Evolutionary conservation across 2,329 filamentous ascomycete species (phyloP).

Genomic region (Pseudogymnoascus sp.): DNA sequence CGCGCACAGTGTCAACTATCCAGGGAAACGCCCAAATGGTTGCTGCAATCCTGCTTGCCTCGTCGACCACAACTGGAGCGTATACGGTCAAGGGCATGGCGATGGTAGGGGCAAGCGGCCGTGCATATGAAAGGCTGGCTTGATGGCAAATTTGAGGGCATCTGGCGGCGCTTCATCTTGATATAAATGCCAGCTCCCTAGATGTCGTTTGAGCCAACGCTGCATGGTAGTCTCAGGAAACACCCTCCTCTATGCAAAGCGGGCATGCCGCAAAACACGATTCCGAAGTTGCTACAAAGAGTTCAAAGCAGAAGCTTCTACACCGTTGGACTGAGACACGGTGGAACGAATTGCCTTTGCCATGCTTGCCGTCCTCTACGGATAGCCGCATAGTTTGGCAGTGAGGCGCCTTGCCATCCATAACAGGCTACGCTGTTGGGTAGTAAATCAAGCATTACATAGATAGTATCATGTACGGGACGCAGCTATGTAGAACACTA

Average conservation of each 20-base stretch:
- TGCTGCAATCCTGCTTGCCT: slow-evolving; percentile 13
- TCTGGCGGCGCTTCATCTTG: background rate
- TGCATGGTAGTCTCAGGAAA: background rate
- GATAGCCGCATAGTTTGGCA: background rate
- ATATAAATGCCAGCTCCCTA: background rate
- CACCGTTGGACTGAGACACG: background rate
- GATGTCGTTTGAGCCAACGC: background rate
- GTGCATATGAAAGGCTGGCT: background rate
- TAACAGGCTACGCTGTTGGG: background rate
- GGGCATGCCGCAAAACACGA: background rate
- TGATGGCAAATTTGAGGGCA: background rate
- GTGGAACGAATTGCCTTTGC: background rate
- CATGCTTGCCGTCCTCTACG: background rate
- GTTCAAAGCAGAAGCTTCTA: background rate
- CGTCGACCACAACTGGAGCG: slow-evolving; percentile 9
- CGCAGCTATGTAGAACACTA: background rate
- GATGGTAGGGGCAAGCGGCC: background rate
- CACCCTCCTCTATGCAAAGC: background rate
- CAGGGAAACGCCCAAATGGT: slow-evolving; percentile 17
- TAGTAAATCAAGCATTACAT: background rate
- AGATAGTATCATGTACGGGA: background rate
- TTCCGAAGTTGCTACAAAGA: background rate
- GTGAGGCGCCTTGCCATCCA: background rate
- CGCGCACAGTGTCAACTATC: slow-evolving; percentile 10
- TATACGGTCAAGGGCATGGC: background rate